Evolutionary conservation across 768 basidiomycete genomes (phyloP), one percentile per base, ranked within the genome.

Genomic region (Russula sp.): DNA sequence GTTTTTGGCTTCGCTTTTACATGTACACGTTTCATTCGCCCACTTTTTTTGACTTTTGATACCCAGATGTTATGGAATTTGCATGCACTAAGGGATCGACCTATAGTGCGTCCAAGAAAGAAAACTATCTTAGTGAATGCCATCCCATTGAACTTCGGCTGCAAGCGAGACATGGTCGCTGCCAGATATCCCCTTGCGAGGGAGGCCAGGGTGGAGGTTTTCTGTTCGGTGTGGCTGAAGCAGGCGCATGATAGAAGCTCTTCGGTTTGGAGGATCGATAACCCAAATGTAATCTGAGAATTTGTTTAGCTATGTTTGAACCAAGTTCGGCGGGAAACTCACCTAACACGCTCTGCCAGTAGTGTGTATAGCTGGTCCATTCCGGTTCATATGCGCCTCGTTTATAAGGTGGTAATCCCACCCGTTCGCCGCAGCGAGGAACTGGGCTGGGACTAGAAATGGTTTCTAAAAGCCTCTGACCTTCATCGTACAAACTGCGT

Each of bases 341-440:
- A 89, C 93, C 93, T 72, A 95, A 72, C 3, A 89, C 88, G 10
- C 88, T 76, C 70, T 89, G 84, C 92, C 92, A 95, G 71, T 87
- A 87, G 73, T 91, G 84, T 0, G 95, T 93, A 71, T 88, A 96
- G 72, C 88, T 91, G 42, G 94, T 95, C 78, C 87, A 98, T 73
- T 84, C 82, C 3, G 94, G 93, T 72, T 95, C 92, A 72, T 82
- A 75, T 13, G 75, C 78, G 4, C 92, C 92, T 22, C 75, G 76
- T 62, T 80, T 76, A 11, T 71, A 75, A 16, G 72, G 36, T n/a
- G 75, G 69, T 5, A 84, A 62, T 3, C 71, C 68, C 1, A 78
- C 73, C 68, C 88, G 77, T 52, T 75, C 73, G 2, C 86, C 86
- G 70, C 83, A 92, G 3, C 65, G 62, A 7, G 34, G 49, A 9